phyloP scores from a whole-genome alignment of 805 yeast species.

The Yarrowia porcina region DNA sequence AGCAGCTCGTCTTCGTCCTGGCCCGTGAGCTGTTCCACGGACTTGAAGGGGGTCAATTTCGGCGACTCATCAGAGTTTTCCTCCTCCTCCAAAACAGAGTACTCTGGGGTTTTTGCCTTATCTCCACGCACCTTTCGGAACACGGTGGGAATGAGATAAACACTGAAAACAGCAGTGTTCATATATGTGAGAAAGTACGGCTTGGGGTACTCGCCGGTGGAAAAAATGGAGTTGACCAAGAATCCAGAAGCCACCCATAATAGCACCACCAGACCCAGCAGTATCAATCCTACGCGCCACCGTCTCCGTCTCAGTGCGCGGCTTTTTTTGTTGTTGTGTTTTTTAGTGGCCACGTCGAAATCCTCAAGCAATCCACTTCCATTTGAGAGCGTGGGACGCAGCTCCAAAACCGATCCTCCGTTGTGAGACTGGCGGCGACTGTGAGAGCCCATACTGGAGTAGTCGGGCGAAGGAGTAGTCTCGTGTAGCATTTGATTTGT shows the following conservation, averaged over 20 bases:
- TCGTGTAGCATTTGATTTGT: slow-evolving; percentile 6
- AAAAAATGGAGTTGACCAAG: slow-evolving; percentile 69
- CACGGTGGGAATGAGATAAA: slow-evolving; percentile 52
- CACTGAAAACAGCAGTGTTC: slow-evolving; percentile 78
- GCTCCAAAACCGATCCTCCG: slow-evolving; percentile 13
- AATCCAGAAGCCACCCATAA: slow-evolving; percentile 92
- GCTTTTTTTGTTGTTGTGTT: neutral
- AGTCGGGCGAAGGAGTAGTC: slow-evolving; percentile 22
- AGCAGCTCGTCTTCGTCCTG: slow-evolving; percentile 27
- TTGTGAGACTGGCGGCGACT: slow-evolving; percentile 22
- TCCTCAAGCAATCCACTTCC: neutral
- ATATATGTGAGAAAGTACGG: slow-evolving; percentile 91
- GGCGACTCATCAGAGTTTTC: slow-evolving; percentile 18
- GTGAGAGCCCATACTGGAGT: slow-evolving; percentile 19
- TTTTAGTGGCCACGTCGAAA: neutral
- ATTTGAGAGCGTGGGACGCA: slow-evolving; percentile 8
- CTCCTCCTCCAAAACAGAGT: neutral
- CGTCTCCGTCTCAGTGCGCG: slow-evolving; percentile 29
- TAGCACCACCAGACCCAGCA: slow-evolving; percentile 70
- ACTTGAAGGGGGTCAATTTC: neutral
- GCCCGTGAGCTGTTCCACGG: slow-evolving; percentile 24
- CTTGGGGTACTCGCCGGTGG: slow-evolving; percentile 66
- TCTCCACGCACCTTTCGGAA: neutral
- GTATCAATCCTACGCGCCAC: slow-evolving; percentile 77
- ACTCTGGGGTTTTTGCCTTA: slow-evolving; percentile 17